Base-by-base conservation (phyloP, 1,284 basidiomycete genomes). In the Ceratobasidium papillatum region DNA sequence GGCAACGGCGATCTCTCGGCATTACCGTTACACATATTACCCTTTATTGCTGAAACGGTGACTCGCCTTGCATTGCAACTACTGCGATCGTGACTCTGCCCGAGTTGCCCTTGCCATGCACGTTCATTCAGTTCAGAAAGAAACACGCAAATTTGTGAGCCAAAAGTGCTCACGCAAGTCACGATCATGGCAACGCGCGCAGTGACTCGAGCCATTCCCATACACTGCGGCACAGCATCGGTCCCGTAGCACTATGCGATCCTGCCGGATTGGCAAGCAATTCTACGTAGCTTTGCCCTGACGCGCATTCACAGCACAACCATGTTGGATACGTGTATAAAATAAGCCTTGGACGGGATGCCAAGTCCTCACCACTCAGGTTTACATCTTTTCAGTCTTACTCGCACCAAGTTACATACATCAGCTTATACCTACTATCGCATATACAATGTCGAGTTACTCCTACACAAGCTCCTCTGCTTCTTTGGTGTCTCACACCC, bases 1-100 rank as follows among this genome's bases (percentile, higher is more conserved):
- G 65, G 65, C 65, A 54, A 25, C 27, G 65, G 49, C 36, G 65
- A 69, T 69, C 51, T 54, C 22, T 69, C 36, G 64, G 49, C 1
- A 14, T 61, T 43, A 38, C 47, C 47, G 47, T 66, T 66, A 66
- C 63, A 64, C 43, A n/a, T 49, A 25, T 49, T 30, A 30, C 49
- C 49, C 49, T 17, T 56, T 27, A 9, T n/a, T 5, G 8, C 25
- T 30, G 19, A 27, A n/a, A 9, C 45, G 4, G 32, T 61, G 58
- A 61, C 34, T 61, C 58, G 38, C 22, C 34, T 51, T 25, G 27
- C 54, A 32, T 34, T 58, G 30, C 58, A 61, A 32, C 38, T 9
- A 17, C 49, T 14, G 34, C 38, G 36, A 30, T 30, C 19, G 17
- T 41, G 58, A 41, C 17, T 61, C 32, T 34, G 34, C 1, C 58